Evolutionary conservation across 73 alveolate genomes (phyloP).

Genomic region (Vitrella brassicaformis): DNA sequence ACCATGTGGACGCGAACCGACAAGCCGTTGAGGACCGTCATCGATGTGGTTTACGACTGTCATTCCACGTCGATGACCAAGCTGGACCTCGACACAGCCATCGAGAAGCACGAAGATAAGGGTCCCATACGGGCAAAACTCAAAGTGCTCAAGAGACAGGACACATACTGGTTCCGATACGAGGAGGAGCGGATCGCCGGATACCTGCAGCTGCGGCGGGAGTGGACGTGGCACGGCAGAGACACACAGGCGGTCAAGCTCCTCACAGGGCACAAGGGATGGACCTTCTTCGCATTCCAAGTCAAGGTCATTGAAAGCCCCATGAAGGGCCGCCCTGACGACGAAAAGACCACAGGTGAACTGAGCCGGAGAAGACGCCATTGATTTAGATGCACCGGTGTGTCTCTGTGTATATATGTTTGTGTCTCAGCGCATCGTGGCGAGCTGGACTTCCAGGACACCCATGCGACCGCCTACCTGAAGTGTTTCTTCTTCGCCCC

Average conservation of each 20-base stretch:
- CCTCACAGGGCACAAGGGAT: conserved; percentile 19
- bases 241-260: conserved; percentile 20
- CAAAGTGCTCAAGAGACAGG: conserved; percentile 19
- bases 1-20: conserved; percentile 19
- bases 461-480: too few species aligned
- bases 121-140: conserved; percentile 15
- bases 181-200: conserved; percentile 9
- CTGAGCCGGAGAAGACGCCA: too few species aligned
- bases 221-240: conserved; percentile 14
- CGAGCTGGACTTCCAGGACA: too few species aligned
- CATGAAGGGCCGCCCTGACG: too few species aligned
- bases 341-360: conserved; percentile 14
- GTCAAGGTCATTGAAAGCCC: conserved; percentile 6
- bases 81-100: conserved; percentile 11
- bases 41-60: conserved; percentile 9
- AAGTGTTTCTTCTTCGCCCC: too few species aligned
- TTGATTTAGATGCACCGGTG: too few species aligned
- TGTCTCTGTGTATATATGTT: too few species aligned
- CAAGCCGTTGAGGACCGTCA: conserved; percentile 4
- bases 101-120: conserved; percentile 11
- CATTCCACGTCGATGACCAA: conserved; percentile 19
- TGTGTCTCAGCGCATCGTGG: too few species aligned
- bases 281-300: conserved; percentile 19
- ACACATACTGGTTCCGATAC: conserved; percentile 6
- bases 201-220: conserved; percentile 1